These are phyloP conservation scores for Epichloe coenophiala DNA, from an alignment of 2,329 filamentous ascomycete species.

Conservation along the genomic window DNA sequence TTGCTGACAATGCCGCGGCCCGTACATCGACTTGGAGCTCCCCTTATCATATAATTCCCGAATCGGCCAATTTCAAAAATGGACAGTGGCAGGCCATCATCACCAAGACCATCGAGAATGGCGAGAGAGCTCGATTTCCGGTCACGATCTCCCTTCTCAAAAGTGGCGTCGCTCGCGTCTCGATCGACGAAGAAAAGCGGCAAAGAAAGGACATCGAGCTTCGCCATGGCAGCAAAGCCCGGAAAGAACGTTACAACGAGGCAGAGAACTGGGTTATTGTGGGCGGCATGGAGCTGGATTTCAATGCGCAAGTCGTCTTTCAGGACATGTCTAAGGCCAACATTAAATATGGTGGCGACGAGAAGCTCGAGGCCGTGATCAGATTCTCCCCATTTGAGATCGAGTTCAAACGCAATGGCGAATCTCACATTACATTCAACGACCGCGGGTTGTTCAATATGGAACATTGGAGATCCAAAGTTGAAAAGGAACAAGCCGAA, in stretches of 20 bases:
- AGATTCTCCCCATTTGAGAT: conserved; percentile 71
- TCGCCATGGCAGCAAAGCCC: conserved; percentile 66
- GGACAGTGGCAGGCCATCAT: conserved; percentile 69
- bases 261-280: conserved; percentile 76
- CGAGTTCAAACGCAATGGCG: conserved; percentile 74
- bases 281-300: conserved; percentile 62
- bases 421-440: conserved; percentile 77
- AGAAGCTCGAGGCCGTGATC: conserved; percentile 70
- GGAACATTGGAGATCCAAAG: conserved; percentile 88
- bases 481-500: conserved; percentile 54
- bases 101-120: conserved; percentile 58
- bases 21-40: conserved; percentile 58
- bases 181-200: conserved; percentile 81
- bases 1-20: conserved; percentile 62
- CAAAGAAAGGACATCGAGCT: conserved; percentile 81
- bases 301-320: conserved; percentile 52
- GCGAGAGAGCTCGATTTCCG: conserved; percentile 64
- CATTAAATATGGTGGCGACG: conserved; percentile 64
- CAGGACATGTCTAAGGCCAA: conserved; percentile 56
- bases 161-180: conserved; percentile 76
- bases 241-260: conserved; percentile 93
- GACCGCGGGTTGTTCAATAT: conserved; percentile 81
- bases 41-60: conserved; percentile 64
- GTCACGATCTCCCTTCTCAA: conserved; percentile 79
- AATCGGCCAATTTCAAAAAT: conserved; percentile 61